Conservation (phyloP, 805 yeast species). For the Metschnikowia bowlesiae region DNA sequence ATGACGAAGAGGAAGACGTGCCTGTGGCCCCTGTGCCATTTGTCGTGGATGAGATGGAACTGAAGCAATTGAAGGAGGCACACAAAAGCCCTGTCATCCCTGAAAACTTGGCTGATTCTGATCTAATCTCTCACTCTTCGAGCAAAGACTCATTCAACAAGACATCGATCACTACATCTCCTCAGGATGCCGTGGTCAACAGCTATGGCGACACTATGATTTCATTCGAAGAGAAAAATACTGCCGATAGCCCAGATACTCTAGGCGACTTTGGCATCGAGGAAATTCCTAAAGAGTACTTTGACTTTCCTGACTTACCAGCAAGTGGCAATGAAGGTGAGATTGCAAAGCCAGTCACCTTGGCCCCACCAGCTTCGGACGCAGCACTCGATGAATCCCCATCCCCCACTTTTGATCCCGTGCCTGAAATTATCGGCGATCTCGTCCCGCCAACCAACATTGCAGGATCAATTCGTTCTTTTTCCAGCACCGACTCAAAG, state of each 20-base stretch:
- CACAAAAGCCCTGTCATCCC: background rate
- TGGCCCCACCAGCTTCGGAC: background rate
- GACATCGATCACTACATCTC: conserved; percentile 3
- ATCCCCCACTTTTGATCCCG: conserved; percentile 24
- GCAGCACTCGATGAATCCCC: background rate
- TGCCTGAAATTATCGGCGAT: conserved; percentile 26
- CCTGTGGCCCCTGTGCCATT: conserved; percentile 17
- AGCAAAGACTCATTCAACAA: conserved; percentile 3
- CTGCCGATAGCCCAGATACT: conserved; percentile 15
- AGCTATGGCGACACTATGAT: conserved; percentile 9
- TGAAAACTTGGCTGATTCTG: background rate
- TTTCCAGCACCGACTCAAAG: conserved; percentile 24
- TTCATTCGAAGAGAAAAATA: conserved; percentile 5
- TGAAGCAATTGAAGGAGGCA: conserved; percentile 9
- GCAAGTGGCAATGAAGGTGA: conserved; percentile 9
- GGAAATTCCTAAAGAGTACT: conserved; percentile 19
- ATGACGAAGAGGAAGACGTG: conserved; percentile 21
- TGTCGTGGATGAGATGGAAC: conserved; percentile 23
- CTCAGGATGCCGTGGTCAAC: conserved; percentile 7
- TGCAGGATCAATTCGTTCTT: conserved; percentile 30
- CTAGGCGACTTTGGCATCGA: conserved; percentile 19
- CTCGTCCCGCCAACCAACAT: conserved; percentile 14
- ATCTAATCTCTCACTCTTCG: conserved; percentile 1
- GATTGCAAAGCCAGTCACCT: background rate
- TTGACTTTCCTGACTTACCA: conserved; percentile 22